These are phyloP conservation scores for Drechslerella coelobrocha DNA, from an alignment of 2,329 filamentous ascomycete genomes.

Conservation along the genomic window DNA sequence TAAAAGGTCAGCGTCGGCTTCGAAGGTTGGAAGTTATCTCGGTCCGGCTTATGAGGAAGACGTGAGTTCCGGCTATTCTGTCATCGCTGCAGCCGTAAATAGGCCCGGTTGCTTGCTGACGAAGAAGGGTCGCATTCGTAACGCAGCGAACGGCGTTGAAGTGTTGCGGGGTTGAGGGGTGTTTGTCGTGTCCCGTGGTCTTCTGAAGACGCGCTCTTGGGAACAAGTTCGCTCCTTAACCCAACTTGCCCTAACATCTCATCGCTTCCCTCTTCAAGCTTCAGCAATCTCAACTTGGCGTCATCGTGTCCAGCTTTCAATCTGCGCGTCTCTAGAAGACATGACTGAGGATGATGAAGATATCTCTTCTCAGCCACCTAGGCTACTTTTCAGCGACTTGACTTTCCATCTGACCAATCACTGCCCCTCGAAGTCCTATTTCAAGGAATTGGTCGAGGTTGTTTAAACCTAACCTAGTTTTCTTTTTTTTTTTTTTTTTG, in stretches of 20 bases:
- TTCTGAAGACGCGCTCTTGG: background rate
- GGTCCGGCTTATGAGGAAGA: background rate
- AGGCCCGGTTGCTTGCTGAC: background rate
- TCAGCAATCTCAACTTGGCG: no score
- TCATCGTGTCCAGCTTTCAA: no score
- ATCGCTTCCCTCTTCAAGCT: no score
- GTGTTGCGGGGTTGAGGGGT: no score
- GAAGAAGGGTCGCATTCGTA: no score
- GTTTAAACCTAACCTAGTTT: slow-evolving; percentile 29
- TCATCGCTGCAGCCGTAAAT: background rate
- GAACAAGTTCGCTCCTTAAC: background rate
- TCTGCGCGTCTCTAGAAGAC: no score
- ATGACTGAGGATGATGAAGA: slow-evolving; percentile 31
- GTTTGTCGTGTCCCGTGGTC: no score
- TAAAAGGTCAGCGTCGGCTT: background rate
- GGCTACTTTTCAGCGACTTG: slow-evolving; percentile 18
- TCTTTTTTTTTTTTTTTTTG: slow-evolving; percentile 8
- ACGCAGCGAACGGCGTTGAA: no score
- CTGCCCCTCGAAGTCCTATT: slow-evolving; percentile 24
- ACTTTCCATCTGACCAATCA: slow-evolving; percentile 26
- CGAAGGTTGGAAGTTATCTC: background rate
- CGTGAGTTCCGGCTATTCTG: background rate
- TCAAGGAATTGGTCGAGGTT: slow-evolving; percentile 23
- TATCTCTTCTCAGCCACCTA: background rate
- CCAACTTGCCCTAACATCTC: background rate